phyloP scores from a whole-genome alignment of 495 filamentous ascomycete species.

The Xeromyces bisporus region DNA sequence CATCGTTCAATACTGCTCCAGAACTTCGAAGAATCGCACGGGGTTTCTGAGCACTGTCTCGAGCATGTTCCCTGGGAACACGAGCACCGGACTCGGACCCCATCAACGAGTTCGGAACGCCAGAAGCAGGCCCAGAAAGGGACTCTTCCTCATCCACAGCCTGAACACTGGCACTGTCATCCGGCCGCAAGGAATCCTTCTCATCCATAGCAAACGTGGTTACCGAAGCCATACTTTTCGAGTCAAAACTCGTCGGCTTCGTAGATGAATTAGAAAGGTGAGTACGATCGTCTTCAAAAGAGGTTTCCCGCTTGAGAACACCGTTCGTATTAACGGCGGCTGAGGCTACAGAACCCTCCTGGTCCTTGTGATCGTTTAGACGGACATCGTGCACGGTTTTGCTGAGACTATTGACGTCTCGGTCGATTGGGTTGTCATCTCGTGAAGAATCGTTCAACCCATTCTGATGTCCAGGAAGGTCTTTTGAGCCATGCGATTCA shows the following conservation, averaged over 20 bases:
- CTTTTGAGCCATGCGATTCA: constrained; percentile 8
- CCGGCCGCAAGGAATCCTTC: constrained; percentile 81
- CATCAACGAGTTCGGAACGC: constrained; percentile 53
- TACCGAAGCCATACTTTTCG: constrained; percentile 79
- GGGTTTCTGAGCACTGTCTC: constrained; percentile 39
- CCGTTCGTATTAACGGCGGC: constrained; percentile 15
- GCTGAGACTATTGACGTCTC: constrained; percentile 17
- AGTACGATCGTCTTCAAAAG: constrained; percentile 41
- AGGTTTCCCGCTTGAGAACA: constrained; percentile 23
- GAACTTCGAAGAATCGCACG: constrained; percentile 17
- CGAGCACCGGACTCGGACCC: constrained; percentile 64
- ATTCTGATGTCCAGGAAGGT: constrained; percentile 7
- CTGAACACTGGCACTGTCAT: constrained; percentile 86
- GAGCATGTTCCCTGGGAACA: constrained; percentile 58
- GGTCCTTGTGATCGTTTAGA: constrained; percentile 15
- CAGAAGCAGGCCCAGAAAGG: constrained; percentile 53
- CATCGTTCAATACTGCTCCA: constrained; percentile 18
- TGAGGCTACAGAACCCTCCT: constrained; percentile 14
- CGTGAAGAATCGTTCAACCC: constrained; percentile 7
- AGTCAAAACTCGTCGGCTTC: constrained; percentile 76
- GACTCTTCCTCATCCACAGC: constrained; percentile 79
- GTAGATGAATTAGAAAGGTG: constrained; percentile 58
- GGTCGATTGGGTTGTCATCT: constrained; percentile 9
- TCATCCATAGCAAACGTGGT: constrained; percentile 88
- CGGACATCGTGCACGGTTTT: constrained; percentile 20